Evolutionary conservation across 2,329 filamentous ascomycete species (phyloP).

Genomic region (Metarhizium brunneum): DNA sequence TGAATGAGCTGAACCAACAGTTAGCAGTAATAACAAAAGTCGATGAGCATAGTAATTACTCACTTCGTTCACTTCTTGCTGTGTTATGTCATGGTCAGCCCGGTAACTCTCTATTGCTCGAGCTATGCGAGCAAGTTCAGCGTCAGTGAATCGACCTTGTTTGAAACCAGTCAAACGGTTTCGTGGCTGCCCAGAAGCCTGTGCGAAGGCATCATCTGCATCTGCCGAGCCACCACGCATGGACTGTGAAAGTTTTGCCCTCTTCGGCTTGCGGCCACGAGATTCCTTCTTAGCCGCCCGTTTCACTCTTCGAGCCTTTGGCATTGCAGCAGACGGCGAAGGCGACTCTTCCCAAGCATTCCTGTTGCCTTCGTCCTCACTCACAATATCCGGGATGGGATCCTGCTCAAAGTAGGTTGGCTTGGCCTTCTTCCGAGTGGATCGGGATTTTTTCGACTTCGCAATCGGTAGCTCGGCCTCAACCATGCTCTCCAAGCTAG

Average conservation of each 20-base stretch:
- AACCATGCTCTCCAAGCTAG: slow-evolving; percentile 2
- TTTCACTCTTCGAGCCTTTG: slow-evolving; percentile 22
- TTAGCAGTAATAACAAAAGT: slow-evolving; percentile 11
- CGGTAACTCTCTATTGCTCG: slow-evolving; percentile 35
- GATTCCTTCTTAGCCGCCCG: slow-evolving; percentile 16
- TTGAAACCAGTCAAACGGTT: slow-evolving; percentile 19
- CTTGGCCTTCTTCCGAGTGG: slow-evolving; percentile 38
- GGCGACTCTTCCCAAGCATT: slow-evolving; percentile 17
- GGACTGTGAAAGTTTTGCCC: slow-evolving; percentile 11
- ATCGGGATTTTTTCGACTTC: slow-evolving; percentile 18
- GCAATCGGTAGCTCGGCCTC: slow-evolving; percentile 2
- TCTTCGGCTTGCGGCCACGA: slow-evolving; percentile 10
- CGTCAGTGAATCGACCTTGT: slow-evolving; percentile 33
- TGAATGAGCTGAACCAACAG: slow-evolving; percentile 24
- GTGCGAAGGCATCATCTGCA: slow-evolving; percentile 9
- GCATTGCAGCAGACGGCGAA: slow-evolving; percentile 23
- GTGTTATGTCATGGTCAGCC: slow-evolving; percentile 30
- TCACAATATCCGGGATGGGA: slow-evolving; percentile 10
- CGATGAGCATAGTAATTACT: slow-evolving; percentile 18
- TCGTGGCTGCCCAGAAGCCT: slow-evolving; percentile 9
- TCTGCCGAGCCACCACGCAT: slow-evolving; percentile 14
- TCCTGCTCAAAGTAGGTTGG: slow-evolving; percentile 33
- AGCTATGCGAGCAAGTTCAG: slow-evolving; percentile 32
- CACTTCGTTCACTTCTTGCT: slow-evolving; percentile 38
- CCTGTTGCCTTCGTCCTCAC: slow-evolving; percentile 10